Evolutionary conservation across 768 basidiomycete species (phyloP), one percentile per base, ranked within the genome.

Genomic region (Amanita fuliginea): DNA sequence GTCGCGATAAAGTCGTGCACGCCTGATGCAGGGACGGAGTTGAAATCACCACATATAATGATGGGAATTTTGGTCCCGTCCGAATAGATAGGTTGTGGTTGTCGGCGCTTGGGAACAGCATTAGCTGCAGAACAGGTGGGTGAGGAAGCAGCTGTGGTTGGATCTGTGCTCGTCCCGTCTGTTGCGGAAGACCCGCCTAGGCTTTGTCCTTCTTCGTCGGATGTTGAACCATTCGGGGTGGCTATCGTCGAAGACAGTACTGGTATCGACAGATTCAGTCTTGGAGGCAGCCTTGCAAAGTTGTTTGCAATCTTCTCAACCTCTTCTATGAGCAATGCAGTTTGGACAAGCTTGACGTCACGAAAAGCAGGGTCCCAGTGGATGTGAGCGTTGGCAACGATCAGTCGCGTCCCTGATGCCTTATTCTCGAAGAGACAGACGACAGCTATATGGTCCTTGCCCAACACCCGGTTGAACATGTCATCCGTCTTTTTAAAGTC

Each of bases 401-500:
- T 78, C 50, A 96, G 68, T 13, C 95, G 82, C 10, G 92, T 83
- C 36, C 93, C 93, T 0, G 93, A 89, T 35, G 79, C 75, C 53
- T 78, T 79, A 66, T 86, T 85, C 70, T 99, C 96, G 60, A 98
- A 74, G 26, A 91, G 75, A 57, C 81, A 81, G 51, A 94, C 72
- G 55, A 92, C 80, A 41, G 92, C 92, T 55, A 98, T 88, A 60
- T 97, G 81, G 65, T 98, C 95, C 63, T 91, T 89, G 54, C 86
- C 86, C 57, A 97, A 77, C 48, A 98, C 92, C 28, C 96, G 91
- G 61, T 97, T 97, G 77, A 97, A 98, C 93, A 98, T 94, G 70
- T 97, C 95, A 60, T 98, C 93, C 14, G 92, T 95, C 69, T 93
- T 92, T 74, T 92, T 91, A 70, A 93, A 91, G 63, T 94, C 92